Base-by-base conservation (phyloP, 495 filamentous ascomycete genomes). In the Rhizodiscina lignyota region DNA sequence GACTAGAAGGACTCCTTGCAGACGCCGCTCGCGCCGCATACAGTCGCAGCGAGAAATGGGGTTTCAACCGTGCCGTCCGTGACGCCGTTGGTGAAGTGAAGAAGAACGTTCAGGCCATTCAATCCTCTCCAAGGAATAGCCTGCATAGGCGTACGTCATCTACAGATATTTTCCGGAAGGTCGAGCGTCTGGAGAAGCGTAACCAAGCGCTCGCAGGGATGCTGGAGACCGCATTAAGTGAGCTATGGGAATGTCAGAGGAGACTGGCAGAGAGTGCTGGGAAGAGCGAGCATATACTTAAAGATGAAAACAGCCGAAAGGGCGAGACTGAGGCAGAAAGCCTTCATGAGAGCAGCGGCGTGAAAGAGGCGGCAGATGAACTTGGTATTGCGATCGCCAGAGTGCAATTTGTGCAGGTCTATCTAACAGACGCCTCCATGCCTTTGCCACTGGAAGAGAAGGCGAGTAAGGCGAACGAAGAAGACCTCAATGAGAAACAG, bases 51-150 rank as follows among this genome's bases (percentile, higher is more conserved):
- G 86, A 94, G 49, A 71, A 75, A 37, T 82, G 87, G 55, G 84
- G 87, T 2, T 77, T 96, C 21, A 84, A 84, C 42, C 83, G 85
- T 54, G 84, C 83, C 8, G 78, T 97, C 8, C 74, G 86, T 15
- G 85, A 87, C 40, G 87, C 89, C 3, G 72, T 93, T 37, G 81
- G 68, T 11, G 85, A 94, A 59, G 80, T 87, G 2, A 69, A 66
- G 42, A 77, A 67, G 45, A 79, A 77, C 40, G 73, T 83, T 41
- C 70, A 79, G 45, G 65, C 66, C n/a, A 62, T 77, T 34, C 62
- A 70, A 37, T 53, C 64, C 35, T 38, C 39, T 11, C 11, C 23
- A 39, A 10, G 27, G 39, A 33, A 35, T 26, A 4, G 37, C 12
- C 13, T 30, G 10, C 13, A 23, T 23, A 41, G 45, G 16, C 30